Evolutionary conservation across 176 grass and related monocot genomes (phyloP), one percentile per base, ranked within the genome.

Genomic region (Puccinellia tenuiflora): DNA sequence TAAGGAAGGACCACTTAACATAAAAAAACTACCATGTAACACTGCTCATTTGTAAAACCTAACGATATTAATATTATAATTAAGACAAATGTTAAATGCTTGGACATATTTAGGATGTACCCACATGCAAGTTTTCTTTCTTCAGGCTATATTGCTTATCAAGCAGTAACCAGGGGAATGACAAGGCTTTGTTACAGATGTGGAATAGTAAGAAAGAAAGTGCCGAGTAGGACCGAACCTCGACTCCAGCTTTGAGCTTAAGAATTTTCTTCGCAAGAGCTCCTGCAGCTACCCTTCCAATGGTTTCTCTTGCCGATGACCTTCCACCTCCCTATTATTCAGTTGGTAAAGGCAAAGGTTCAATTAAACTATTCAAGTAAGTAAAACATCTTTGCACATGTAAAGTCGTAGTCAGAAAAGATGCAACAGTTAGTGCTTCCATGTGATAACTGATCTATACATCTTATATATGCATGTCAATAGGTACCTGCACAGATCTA

Each of bases 261-360:
- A 99, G 93, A 87, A 99, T 92, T 90, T 99, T 99, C 88, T 99
- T 99, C 35, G 97, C 97, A 75, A 99, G 73, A 85, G 91, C 97
- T 86, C 93, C 97, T 79, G 97, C 93, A 57, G 97, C 93, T 73
- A 99, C 97, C 86, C 97, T 92, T 83, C 97, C 97, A 92, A 96
- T 96, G 75, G 97, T 99, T 90, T 99, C 97, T 93, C 97, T 96
- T 85, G 97, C 93, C 3, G 97, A 99, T 81, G 97, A 96, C 73
- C 97, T 94, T 61, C 97, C 97, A 61, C 97, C 97, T 79, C 97
- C 97, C 97, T 99, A 72, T 64, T 79, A 79, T 88, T 79, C 35
- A 83, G 37, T 73, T 25, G 76, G 43, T 51, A 67, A 22, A 84
- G 28, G 55, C 81, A 54, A 31, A 56, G 50, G 7, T 87, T 56